phyloP scores from a whole-genome alignment of 805 yeast genomes.

The Candida xyloterini region DNA sequence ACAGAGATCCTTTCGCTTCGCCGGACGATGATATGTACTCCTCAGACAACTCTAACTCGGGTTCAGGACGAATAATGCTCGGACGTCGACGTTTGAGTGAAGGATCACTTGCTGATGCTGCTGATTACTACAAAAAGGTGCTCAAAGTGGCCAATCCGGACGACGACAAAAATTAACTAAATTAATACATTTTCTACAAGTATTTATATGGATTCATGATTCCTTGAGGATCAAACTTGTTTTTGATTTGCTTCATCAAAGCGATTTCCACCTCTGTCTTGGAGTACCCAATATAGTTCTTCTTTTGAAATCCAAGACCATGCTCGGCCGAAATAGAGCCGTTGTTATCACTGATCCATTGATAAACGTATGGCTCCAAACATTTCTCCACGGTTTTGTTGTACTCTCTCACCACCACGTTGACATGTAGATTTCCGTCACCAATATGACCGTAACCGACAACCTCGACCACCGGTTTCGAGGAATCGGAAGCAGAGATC shows the following conservation, averaged over 20 bases:
- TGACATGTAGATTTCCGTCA: slow-evolving; percentile 93
- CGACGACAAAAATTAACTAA: slow-evolving; percentile 34
- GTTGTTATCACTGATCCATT: slow-evolving; percentile 67
- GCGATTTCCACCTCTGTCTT: slow-evolving; percentile 69
- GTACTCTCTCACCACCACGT: slow-evolving; percentile 86
- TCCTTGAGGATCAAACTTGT: slow-evolving; percentile 84
- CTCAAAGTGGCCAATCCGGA: slow-evolving; percentile 90
- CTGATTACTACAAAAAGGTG: slow-evolving; percentile 76
- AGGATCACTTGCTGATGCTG: slow-evolving; percentile 83
- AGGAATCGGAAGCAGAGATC: slow-evolving; percentile 58
- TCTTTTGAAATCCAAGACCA: slow-evolving; percentile 96
- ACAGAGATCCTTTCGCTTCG: slow-evolving; percentile 59
- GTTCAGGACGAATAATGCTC: slow-evolving; percentile 55
- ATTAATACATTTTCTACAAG: slow-evolving; percentile 38
- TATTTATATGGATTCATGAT: slow-evolving; percentile 96
- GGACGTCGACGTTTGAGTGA: slow-evolving; percentile 83
- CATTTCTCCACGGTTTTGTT: slow-evolving; percentile 71
- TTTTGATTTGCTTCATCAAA: slow-evolving; percentile 75
- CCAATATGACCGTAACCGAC: slow-evolving; percentile 99
- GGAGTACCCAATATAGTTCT: slow-evolving; percentile 80
- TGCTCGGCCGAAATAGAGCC: slow-evolving; percentile 98
- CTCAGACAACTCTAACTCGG: slow-evolving; percentile 18
- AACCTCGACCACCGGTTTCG: slow-evolving; percentile 77
- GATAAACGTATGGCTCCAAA: slow-evolving; percentile 93
- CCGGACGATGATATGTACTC: slow-evolving; percentile 43